Base-by-base conservation (phyloP, 1,139 yeast genomes). In the Suhomyces coccinellae region DNA sequence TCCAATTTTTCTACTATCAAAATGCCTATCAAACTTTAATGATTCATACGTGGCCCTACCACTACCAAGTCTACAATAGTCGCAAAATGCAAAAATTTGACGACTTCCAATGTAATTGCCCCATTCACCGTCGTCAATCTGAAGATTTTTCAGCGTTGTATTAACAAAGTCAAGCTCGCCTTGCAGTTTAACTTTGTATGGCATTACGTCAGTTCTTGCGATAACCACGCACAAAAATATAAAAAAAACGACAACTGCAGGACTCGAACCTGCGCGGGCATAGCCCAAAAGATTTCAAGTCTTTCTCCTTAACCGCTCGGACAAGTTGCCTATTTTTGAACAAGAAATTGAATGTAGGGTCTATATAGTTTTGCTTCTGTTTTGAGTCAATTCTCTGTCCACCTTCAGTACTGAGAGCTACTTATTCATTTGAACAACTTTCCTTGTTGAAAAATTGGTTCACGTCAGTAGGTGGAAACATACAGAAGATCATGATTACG, bases 211-310 rank as follows among this genome's bases (percentile, higher is more conserved):
- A 20, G 8, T 20, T 20, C 5, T 20, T 20, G 24, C 24, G 24
- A 20, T 20, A 6, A 20, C 24, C 5, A 20, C 24, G 24, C 24
- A 17, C 24, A 17, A n/a, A 20, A 17, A 8, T 3, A 11, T 4
- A 65, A 63, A 67, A 57, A 59, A 57, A 57, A 55, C 77, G 78
- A 73, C 78, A 72, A 69, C 78, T 71, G 78, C 79, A 73, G 78
- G 79, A 73, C 65, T 74, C 79, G 79, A 73, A 73, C 79, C 78
- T 72, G 78, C 78, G 79, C 77, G 78, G 78, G 78, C 79, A 68
- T 58, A 71, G 77, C 78, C 79, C 78, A 74, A 72, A 71, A 74
- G 79, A 73, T 73, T 73, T 73, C 78, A 69, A 73, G 73, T 73
- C 79, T 73, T 71, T 73, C 79, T 72, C 78, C 78, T 73, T 73